Evolutionary conservation across 352 stramenopile genomes (phyloP), one percentile per base, ranked within the genome.

Genomic region (Albugo candida): DNA sequence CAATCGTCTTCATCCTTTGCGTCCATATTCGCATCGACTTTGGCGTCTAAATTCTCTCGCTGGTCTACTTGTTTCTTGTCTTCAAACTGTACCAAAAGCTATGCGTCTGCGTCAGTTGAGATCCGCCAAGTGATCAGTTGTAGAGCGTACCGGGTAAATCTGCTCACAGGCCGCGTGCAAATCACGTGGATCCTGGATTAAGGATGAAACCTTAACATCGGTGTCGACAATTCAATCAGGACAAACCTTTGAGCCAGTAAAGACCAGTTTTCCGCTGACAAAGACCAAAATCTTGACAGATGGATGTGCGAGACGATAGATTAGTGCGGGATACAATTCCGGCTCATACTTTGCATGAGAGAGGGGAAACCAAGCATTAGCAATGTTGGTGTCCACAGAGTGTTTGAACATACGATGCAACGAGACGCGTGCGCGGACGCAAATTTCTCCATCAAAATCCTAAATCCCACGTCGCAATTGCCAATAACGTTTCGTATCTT

Each of bases 231-330:
- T 31, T 31, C 24, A 31, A 31, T 8, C 8, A 31, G 38, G 17
- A 43, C 38, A 24, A 19, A 43, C 38, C 52, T 95, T 97, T 12
- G 81, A 92, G 45, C 94, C 92, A 0, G 92, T 97, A 54, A 97
- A 92, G 11, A 99, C 93, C 27, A 99, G 76, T 57, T 98, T 98
- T 3, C 96, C 96, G 48, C 83, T 89, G 17, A 99, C 95, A 67
- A 99, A 99, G 47, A 99, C 96, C 17, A 99, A 67, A n/a, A 99
- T 74, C 45, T 98, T 96, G 12, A 98, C 87, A 48, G 95, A 87
- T 19, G 94, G 94, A 44, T 92, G 81, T 14, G 93, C 72, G 53
- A 99, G 77, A 13, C 95, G 79, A 66, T 99, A 99, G 64, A 99
- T 97, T 14, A 99, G 64, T 37, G 95, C 96, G 12, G 95, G 94